Base-by-base conservation (phyloP, 2,329 filamentous ascomycete genomes). In the Botrytis byssoidea region DNA sequence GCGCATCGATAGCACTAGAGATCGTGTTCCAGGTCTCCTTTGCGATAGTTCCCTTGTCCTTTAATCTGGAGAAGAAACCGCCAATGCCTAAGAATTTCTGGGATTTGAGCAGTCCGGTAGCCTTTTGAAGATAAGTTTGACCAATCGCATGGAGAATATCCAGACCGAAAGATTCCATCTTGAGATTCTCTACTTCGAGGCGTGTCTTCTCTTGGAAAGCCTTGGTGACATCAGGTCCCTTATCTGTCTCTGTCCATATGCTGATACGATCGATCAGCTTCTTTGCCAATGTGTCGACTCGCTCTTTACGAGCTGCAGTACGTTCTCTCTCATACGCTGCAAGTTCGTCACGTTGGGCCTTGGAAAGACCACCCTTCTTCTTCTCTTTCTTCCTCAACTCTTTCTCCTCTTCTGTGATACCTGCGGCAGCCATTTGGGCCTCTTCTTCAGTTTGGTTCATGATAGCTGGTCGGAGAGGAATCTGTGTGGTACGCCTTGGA, bases 1-100 rank as follows among this genome's bases (percentile, higher is more conserved):
- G 96, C 40, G 96, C 96, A 81, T 98, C 95, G 77, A 99, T 97
- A 57, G 96, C 96, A 70, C 93, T 97, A 76, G 91, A 94, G 81
- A 99, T 98, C 44, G 96, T 99, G 81, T 93, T 95, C 96, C 96
- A 99, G 1, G 96, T 98, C 81, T 99, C 96, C 87, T 98, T 98
- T 79, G 97, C 94, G 75, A 98, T 88, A 3, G 92, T 96, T 75
- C 95, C 95, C 89, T 98, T 98, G 83, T 99, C 96, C 85, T 96
- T 97, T 79, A 99, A 88, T 72, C 94, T 89, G 74, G 91, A 93
- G 84, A 98, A 97, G 87, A 99, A 98, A 71, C 96, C 96, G 66
- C 92, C 92, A 76, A 99, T 96, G 73, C 96, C 96, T 74, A 99
- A 90, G 85, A 97, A 97, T 83, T 98, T 98, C 82, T 99, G 96